Conservation (phyloP, 352 stramenopile genomes). For the Phytophthora multivora region DNA sequence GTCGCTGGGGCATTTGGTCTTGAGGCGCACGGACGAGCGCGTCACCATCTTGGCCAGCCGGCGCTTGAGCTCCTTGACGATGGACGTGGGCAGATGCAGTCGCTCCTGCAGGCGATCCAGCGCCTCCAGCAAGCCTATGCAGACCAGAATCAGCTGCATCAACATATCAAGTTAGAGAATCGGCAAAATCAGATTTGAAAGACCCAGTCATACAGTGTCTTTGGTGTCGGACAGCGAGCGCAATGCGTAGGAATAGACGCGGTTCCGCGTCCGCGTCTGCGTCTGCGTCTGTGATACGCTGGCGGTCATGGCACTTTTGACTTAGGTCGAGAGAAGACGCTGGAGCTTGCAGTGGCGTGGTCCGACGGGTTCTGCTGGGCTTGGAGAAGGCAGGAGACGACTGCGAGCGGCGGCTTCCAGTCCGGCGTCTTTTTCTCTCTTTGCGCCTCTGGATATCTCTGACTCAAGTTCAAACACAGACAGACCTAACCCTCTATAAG, state of each 20-base stretch:
- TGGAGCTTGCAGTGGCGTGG: neutral
- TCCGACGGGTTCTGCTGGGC: neutral
- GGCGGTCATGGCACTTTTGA: slow-evolving; percentile 12
- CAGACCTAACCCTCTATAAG: slow-evolving; percentile 17
- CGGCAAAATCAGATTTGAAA: slow-evolving; percentile 11
- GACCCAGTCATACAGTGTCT: slow-evolving; percentile 50
- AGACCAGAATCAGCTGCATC: slow-evolving; percentile 74
- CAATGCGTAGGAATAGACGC: slow-evolving; percentile 64
- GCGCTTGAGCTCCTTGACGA: slow-evolving; percentile 80
- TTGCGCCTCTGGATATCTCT: slow-evolving; percentile 14
- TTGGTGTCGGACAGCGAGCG: slow-evolving; percentile 73
- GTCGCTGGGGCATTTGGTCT: slow-evolving; percentile 31
- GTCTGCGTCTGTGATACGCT: slow-evolving; percentile 31
- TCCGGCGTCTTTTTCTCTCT: slow-evolving; percentile 27
- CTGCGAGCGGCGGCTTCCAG: neutral
- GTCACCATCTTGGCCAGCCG: slow-evolving; percentile 71
- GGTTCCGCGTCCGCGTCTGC: slow-evolving; percentile 40
- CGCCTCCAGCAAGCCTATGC: slow-evolving; percentile 74
- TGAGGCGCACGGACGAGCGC: slow-evolving; percentile 43
- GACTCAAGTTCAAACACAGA: slow-evolving; percentile 28
- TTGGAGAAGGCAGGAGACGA: slow-evolving; percentile 5
- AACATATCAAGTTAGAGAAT: slow-evolving; percentile 14
- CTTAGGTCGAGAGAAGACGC: neutral
- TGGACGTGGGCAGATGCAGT: slow-evolving; percentile 62
- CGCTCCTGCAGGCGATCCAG: slow-evolving; percentile 77